Percentiles rank a stretch among this genome's conserved stretches.
These are phyloP conservation scores for Tuber melanosporum DNA, from an alignment of 495 filamentous ascomycete species.

Conservation along the genomic window DNA sequence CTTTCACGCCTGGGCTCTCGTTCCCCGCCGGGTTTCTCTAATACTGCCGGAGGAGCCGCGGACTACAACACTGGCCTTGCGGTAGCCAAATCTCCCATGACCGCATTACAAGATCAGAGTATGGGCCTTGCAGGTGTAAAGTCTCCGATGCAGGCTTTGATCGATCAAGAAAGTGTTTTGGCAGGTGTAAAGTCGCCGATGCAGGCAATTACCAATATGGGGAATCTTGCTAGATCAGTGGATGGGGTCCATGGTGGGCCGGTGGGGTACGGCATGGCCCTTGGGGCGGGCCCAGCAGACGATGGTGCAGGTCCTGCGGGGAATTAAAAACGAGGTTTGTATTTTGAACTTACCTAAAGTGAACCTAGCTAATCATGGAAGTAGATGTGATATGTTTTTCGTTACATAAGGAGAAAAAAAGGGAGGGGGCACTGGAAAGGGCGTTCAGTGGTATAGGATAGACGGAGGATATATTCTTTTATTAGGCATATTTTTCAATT, in stretches of 20 bases:
- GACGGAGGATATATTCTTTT: background rate
- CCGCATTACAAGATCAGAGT: background rate
- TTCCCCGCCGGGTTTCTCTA: background rate
- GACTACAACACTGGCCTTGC: background rate
- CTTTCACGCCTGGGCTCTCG: background rate
- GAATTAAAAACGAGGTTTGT: background rate
- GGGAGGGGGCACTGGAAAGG: background rate
- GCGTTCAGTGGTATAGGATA: background rate
- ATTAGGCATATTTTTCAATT: background rate
- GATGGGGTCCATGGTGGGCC: background rate
- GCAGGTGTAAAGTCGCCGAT: conserved; percentile 2
- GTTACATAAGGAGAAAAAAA: background rate
- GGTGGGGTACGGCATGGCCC: background rate
- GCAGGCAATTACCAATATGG: background rate
- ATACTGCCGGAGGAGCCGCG: background rate
- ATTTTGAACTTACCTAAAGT: background rate
- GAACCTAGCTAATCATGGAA: background rate
- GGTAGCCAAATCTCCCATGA: background rate
- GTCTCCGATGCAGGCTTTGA: background rate
- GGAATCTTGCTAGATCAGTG: background rate
- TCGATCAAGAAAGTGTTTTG: background rate
- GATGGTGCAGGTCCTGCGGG: background rate
- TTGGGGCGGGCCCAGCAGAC: background rate
- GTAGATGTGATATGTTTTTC: background rate
- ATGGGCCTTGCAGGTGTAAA: background rate